Percentiles rank a stretch among this genome's conserved stretches.
Conservation (phyloP, 2,329 filamentous ascomycete genomes). For the Clonostachys rhizophaga region DNA sequence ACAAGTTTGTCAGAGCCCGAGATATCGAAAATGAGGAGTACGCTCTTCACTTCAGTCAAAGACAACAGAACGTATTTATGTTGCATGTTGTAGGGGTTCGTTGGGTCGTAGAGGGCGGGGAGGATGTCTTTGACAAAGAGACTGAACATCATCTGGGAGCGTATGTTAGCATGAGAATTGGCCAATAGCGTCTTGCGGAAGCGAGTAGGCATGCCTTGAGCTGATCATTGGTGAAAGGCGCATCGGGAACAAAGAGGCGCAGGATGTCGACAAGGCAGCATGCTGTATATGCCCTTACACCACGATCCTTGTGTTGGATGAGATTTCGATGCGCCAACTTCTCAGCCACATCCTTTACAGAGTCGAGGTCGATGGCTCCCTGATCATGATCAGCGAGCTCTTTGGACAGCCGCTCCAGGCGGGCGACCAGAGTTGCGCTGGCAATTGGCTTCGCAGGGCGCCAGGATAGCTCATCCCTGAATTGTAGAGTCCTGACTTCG, state of each 20-base stretch:
- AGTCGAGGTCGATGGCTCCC: conserved; percentile 77
- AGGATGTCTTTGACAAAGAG: conserved; percentile 81
- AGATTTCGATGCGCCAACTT: conserved; percentile 80
- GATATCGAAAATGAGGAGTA: conserved; percentile 85
- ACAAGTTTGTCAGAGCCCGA: conserved; percentile 77
- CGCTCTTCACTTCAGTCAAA: conserved; percentile 88
- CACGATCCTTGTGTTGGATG: conserved; percentile 86
- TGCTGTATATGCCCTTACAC: conserved; percentile 83
- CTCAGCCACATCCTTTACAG: conserved; percentile 77
- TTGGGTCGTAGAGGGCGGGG: conserved; percentile 79
- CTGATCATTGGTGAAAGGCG: conserved; percentile 85
- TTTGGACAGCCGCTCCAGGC: conserved; percentile 74
- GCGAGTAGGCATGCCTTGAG: conserved; percentile 56
- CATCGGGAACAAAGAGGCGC: conserved; percentile 87
- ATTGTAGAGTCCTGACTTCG: conserved; percentile 52
- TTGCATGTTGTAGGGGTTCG: conserved; percentile 86
- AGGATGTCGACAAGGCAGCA: conserved; percentile 92
- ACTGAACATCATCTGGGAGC: conserved; percentile 78
- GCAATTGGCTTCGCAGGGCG: conserved; percentile 85
- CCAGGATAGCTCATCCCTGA: conserved; percentile 86
- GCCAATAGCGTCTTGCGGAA: not conserved
- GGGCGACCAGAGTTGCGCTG: conserved; percentile 74
- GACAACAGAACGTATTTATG: conserved; percentile 89
- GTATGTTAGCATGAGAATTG: not conserved
- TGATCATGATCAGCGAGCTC: conserved; percentile 86